Evolutionary conservation across 768 basidiomycete genomes (phyloP), one percentile per base, ranked within the genome.

Genomic region (Termitomyces sp.): DNA sequence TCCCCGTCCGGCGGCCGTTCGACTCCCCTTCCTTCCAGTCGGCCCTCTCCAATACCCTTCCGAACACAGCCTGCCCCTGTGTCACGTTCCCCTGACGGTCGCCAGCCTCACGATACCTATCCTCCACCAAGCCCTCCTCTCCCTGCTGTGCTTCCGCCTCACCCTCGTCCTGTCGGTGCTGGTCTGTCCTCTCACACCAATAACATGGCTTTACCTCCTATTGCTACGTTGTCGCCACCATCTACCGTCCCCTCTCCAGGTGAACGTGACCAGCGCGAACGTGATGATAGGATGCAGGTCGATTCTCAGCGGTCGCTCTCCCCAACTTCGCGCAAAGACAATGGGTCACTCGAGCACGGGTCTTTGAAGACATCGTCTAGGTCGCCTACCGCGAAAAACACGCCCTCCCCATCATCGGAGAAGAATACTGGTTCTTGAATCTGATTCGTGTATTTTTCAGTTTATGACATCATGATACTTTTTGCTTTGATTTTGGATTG

Each of bases 41-140:
- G 87, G 4, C 85, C 83, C 0, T 89, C 87, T 20, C 88, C 88
- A 2, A 82, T 82, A 47, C 88, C 88, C 16, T 87, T 90, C 80
- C 81, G 84, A 63, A 84, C 81, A 3, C 88, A 89, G 65, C 83
- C 62, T 1, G 58, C 51, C 12, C 46, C 85, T 9, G 72, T 81
- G 6, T 82, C 86, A 13, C 86, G 80, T 65, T 89, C 88, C 22
- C 87, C 86, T 20, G 88, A 90, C 67, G 75, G 79, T 13, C 82
- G 86, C 32, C 82, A 81, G 52, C 56, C 65, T 2, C 67, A 72
- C 53, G 82, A 82, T 40, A 68, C 71, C 4, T 83, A 79, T 57
- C 75, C 55, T 16, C 55, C 79, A 38, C 73, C 81, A 56, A 77
- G 78, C 63, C 84, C 88, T 0, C 69, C 83, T 26, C 72, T 88